phyloP scores from a whole-genome alignment of 441 rosid species.

The Manihot esculenta region DNA sequence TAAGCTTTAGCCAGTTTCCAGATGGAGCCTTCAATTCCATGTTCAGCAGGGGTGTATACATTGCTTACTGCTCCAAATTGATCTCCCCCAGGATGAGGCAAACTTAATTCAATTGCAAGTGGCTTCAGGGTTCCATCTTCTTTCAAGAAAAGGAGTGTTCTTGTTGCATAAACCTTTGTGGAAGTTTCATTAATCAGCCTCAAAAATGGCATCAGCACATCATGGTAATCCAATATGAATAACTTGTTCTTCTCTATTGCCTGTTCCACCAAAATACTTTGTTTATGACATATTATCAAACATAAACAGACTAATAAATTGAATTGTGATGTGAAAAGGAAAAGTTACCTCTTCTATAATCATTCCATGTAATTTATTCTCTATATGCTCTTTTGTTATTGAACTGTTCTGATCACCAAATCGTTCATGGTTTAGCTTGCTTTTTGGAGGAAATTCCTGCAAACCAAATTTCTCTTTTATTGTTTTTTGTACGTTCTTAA shows the following conservation, averaged over 20 bases:
- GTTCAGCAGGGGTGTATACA: slow-evolving; percentile 58
- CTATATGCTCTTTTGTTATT: slow-evolving; percentile 49
- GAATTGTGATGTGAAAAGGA: background rate
- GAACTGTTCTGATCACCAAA: slow-evolving; percentile 64
- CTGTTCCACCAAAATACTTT: slow-evolving; percentile 27
- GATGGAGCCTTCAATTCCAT: slow-evolving; percentile 48
- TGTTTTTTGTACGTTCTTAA: background rate
- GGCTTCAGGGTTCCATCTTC: slow-evolving; percentile 64
- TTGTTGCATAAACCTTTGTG: slow-evolving; percentile 49
- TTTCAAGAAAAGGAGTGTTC: slow-evolving; percentile 59
- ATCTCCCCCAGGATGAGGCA: slow-evolving; percentile 58
- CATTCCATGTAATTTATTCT: slow-evolving; percentile 47
- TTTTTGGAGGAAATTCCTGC: slow-evolving; percentile 72
- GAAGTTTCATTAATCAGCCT: slow-evolving; percentile 51
- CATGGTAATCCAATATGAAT: slow-evolving; percentile 71
- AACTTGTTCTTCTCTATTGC: slow-evolving; percentile 46
- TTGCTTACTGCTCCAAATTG: slow-evolving; percentile 52
- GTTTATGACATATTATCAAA: background rate
- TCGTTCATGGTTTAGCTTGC: slow-evolving; percentile 50
- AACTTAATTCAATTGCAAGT: slow-evolving; percentile 63
- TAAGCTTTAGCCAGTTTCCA: slow-evolving; percentile 86
- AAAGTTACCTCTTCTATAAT: slow-evolving; percentile 50
- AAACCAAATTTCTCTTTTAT: slow-evolving; percentile 5
- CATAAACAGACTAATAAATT: background rate
- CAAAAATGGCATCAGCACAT: slow-evolving; percentile 53